Base-by-base conservation (phyloP, 192 early-diverging fungal genomes). In the Gryganskiella cystojenkinii region DNA sequence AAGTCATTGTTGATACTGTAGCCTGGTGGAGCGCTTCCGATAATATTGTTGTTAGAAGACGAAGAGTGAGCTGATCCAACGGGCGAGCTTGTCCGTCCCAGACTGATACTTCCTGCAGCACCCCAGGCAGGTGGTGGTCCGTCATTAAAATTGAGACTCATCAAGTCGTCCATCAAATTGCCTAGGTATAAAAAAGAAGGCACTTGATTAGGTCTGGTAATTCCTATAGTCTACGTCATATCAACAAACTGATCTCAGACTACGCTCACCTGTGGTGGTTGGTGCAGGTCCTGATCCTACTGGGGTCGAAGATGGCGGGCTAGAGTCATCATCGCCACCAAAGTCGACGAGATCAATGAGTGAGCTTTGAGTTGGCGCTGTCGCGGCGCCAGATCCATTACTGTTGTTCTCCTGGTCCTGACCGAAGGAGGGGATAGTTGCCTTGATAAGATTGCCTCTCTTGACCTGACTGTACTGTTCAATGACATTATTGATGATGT, bases 401-500 rank as follows among this genome's bases (percentile, higher is more conserved):
- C 65, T 70, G 13, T 71, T 24, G 51, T 64, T 42, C 53, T 67
- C 14, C 17, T 50, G 27, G 9, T 37, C 60, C 1, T 51, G 53
- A 10, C 34, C 55, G n/a, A 62, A 27, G 15, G 43, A 25, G 53
- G 74, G 58, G 61, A 78, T 40, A 17, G 27, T 22, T 19, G 46
- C 43, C 50, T 70, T 83, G 35, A 83, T 76, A 28, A 81, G 74
- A 27, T 84, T 76, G 15, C 88, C 88, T 14, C 81, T 84, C 74
- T 74, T 80, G 33, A 86, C 74, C 53, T 89, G 88, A 25, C 64
- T 80, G 56, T 92, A 92, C 70, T 92, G 93, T 50, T 86, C 85
- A 15, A 95, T 79, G 3, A 91, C 94, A 61, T 84, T 90, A 80
- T 96, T 96, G 73, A 96, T 92, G 54, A 92, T 79, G 74, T 96